A percentile compares a stretch with the other conserved stretches of the same genome.
These are phyloP conservation scores for Phaseolus coccineus DNA, from an alignment of 331 rosid genomes.

Conservation along the genomic window DNA sequence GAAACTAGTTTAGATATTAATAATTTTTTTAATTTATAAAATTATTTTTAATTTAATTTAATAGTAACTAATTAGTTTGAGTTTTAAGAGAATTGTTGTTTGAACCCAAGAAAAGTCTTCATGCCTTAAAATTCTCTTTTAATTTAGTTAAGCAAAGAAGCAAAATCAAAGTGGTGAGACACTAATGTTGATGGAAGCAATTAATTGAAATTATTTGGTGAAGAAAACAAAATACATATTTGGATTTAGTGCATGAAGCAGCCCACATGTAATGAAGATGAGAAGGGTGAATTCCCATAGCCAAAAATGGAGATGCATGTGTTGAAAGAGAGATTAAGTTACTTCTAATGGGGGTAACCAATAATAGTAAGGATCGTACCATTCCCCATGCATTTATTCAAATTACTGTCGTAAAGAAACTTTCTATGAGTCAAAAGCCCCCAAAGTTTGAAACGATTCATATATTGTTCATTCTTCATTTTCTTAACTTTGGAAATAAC, in stretches of 20 bases:
- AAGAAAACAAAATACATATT: conserved; percentile 37
- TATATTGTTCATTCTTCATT: no score
- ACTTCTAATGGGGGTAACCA: not conserved
- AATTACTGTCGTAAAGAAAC: not conserved
- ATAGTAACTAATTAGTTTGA: no score
- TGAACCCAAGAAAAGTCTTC: not conserved
- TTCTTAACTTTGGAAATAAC: not conserved
- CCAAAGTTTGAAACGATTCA: not conserved
- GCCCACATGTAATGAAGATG: conserved; percentile 62
- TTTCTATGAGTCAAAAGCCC: not conserved
- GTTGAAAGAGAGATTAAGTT: not conserved
- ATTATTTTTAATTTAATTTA: no score
- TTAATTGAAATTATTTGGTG: conserved; percentile 25
- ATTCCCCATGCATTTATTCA: not conserved
- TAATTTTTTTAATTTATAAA: no score
- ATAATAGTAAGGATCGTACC: not conserved
- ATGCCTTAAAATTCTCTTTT: not conserved
- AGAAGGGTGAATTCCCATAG: not conserved
- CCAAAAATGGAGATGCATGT: conserved; percentile 1
- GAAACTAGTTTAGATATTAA: no score
- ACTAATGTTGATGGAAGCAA: conserved; percentile 13
- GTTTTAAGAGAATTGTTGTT: not conserved
- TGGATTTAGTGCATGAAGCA: conserved; percentile 50
- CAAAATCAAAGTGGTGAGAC: conserved; percentile 16
- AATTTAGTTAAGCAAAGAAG: conserved; percentile 1